Conservation (phyloP, 2,329 filamentous ascomycete species). For the Aspergillus sp. region DNA sequence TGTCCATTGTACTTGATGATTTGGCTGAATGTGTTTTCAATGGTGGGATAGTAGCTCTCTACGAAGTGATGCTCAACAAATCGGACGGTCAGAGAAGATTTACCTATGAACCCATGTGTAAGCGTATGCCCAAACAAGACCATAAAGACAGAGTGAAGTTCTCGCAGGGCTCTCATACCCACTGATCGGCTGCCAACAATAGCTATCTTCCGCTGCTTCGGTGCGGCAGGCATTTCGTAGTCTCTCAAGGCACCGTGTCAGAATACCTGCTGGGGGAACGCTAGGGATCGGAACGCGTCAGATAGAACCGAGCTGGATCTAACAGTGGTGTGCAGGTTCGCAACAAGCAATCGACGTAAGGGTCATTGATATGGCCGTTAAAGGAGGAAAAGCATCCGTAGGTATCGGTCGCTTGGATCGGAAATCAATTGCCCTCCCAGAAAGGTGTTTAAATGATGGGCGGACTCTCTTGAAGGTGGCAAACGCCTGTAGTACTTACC, state of each 20-base stretch:
- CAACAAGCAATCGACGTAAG: no score
- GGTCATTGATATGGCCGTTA: no score
- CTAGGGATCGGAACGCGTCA: background rate
- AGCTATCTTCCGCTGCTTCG: slow-evolving; percentile 91
- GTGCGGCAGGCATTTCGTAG: slow-evolving; percentile 62
- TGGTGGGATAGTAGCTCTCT: slow-evolving; percentile 98
- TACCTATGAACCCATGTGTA: slow-evolving; percentile 59
- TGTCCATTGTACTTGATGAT: slow-evolving; percentile 90
- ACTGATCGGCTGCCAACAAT: slow-evolving; percentile 94
- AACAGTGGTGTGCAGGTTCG: background rate
- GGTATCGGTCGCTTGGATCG: no score
- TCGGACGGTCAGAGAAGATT: slow-evolving; percentile 94
- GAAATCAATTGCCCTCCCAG: no score
- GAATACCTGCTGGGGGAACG: background rate
- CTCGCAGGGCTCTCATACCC: slow-evolving; percentile 52
- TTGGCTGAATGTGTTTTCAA: slow-evolving; percentile 98
- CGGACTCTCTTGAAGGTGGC: slow-evolving; percentile 16
- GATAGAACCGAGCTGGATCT: background rate
- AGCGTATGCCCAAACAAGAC: background rate
- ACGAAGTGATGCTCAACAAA: slow-evolving; percentile 98
- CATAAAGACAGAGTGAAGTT: no score
- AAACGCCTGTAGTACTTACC: slow-evolving; percentile 9
- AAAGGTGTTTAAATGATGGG: background rate
- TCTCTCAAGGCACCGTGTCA: background rate
- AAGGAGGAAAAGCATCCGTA: no score